Evolutionary conservation across 2,329 filamentous ascomycete species (phyloP).

Genomic region (Blastomyces gilchristii): DNA sequence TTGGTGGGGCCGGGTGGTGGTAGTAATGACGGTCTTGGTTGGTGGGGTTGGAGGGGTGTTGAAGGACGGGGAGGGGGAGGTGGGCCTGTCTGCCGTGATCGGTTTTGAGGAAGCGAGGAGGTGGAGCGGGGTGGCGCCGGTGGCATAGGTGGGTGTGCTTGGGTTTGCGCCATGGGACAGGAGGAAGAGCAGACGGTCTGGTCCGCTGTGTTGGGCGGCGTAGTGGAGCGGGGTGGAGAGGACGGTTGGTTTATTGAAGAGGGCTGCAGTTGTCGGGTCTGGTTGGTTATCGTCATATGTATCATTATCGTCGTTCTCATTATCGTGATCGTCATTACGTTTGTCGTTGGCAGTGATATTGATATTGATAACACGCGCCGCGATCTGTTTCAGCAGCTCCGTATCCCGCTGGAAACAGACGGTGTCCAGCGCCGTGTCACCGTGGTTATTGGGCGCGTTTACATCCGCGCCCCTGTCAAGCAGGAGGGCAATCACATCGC

Average conservation of each 20-base stretch:
- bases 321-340: not conserved
- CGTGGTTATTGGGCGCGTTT: not conserved
- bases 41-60: not conserved
- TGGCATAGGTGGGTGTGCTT: not conserved
- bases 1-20: not conserved
- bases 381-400: not conserved
- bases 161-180: slow-evolving; percentile 1
- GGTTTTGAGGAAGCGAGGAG: not conserved
- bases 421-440: not conserved
- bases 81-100: not conserved
- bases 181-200: not conserved
- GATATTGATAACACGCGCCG: not conserved
- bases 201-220: slow-evolving; percentile 1
- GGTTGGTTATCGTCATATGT: not conserved
- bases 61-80: not conserved
- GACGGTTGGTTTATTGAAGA: slow-evolving; percentile 5
- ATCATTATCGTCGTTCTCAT: not conserved
- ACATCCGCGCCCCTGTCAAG: not conserved
- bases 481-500: slow-evolving; percentile 2
- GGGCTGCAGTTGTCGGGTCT: not conserved
- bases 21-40: not conserved
- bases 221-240: slow-evolving; percentile 5
- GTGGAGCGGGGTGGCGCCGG: not conserved
- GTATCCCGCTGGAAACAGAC: slow-evolving; percentile 2
- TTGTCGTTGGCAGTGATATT: not conserved